Evolutionary conservation across 1,284 basidiomycete species (phyloP).

Genomic region (Albatrellus sp.): DNA sequence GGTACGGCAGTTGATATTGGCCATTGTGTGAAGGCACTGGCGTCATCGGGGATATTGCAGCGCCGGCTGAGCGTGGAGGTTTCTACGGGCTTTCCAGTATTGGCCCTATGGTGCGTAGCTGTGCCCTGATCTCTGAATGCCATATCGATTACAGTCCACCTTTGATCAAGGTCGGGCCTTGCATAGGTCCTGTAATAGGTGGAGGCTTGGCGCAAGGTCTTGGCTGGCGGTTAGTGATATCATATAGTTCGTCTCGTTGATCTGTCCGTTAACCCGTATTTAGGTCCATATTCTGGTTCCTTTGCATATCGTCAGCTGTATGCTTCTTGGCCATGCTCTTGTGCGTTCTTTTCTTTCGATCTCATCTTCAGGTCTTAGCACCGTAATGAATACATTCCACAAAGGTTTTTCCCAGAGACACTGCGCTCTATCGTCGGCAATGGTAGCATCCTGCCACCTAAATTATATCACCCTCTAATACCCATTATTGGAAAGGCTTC

Average conservation of each 20-base stretch:
- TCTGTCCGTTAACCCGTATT: neutral
- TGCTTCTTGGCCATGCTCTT: constrained; percentile 42
- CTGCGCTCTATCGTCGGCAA: constrained; percentile 43
- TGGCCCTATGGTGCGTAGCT: constrained; percentile 22
- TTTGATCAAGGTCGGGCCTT: constrained; percentile 21
- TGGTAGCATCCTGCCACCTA: constrained; percentile 37
- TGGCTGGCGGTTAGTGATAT: constrained; percentile 49
- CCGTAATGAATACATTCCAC: neutral
- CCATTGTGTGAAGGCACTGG: constrained; percentile 19
- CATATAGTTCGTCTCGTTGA: neutral
- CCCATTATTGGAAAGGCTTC: constrained; percentile 34
- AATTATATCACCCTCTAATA: constrained; percentile 39
- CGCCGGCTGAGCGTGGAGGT: constrained; percentile 24
- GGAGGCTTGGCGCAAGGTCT: constrained; percentile 43
- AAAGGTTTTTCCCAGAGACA: constrained; percentile 39
- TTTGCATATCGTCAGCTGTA: constrained; percentile 45
- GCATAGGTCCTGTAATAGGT: constrained; percentile 36
- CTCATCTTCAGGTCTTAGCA: neutral
- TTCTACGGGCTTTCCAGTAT: constrained; percentile 25
- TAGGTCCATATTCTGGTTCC: constrained; percentile 73
- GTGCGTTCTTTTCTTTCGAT: constrained; percentile 27
- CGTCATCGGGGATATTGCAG: constrained; percentile 26
- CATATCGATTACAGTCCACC: neutral
- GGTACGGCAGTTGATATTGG: neutral
- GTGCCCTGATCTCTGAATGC: neutral